Evolutionary conservation across 2,329 filamentous ascomycete genomes (phyloP), one percentile per base, ranked within the genome.

Genomic region (Tolypocladium pustulatum): DNA sequence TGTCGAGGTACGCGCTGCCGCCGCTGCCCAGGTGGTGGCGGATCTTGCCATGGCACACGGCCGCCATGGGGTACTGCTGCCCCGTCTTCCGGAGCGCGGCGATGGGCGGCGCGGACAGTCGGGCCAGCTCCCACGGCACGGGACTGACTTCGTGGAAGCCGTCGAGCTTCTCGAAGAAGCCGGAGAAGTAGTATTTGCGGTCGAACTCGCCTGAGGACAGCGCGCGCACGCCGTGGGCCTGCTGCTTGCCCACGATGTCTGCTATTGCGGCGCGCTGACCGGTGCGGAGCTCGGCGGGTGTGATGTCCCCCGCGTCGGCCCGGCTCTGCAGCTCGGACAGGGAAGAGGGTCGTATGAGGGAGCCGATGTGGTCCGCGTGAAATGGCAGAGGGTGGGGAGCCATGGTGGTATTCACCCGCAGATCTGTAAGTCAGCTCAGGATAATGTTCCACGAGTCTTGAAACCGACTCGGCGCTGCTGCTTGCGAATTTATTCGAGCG

Each of bases 331-430:
- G 81, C 54, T 82, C 76, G 17, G 88, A 76, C 32, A 90, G 79
- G 56, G 80, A 73, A 57, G 82, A 71, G 1, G 87, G 86, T 37
- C 87, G 84, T 59, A 90, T 81, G 37, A 90, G 77, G 17, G 86
- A 89, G 55, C 87, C 87, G 61, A 89, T 80, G 64, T 90, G 87
- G 73, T 90, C 87, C 60, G 86, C 86, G 68, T 88, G 81, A 73
- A 88, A 90, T 55, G 84, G 86, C 13, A 74, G 69, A 58, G 67
- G 67, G 37, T 56, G 52, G 20, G 49, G 25, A 38, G 66, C 55
- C 67, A 71, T 71, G 58, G n/a, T n/a, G n/a, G n/a, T n/a, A n/a
- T n/a, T n/a, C n/a, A n/a, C n/a, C n/a, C n/a, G n/a, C n/a, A n/a
- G n/a, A n/a, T 15, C n/a, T 46, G 22, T 46, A 41, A 41, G 41